phyloP scores from a whole-genome alignment of 2,329 filamentous ascomycete species.

The Aspergillus carbonarius region DNA sequence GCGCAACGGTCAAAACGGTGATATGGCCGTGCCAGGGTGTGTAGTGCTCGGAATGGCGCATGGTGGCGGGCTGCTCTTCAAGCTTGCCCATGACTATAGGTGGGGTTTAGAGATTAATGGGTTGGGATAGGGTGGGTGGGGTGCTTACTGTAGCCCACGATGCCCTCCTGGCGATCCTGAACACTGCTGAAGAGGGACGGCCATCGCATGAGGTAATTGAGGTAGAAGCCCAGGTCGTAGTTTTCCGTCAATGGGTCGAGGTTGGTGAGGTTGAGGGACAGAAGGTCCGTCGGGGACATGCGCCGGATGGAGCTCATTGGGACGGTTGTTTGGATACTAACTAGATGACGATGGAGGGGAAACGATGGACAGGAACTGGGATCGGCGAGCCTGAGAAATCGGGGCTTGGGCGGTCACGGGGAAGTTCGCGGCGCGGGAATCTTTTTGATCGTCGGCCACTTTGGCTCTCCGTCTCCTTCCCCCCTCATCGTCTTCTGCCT shows the following conservation, averaged over 20 bases:
- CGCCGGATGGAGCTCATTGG: constrained; percentile 80
- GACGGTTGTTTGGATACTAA: background rate
- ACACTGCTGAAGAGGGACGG: constrained; percentile 91
- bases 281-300: constrained; percentile 79
- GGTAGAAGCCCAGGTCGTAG: constrained; percentile 92
- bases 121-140: background rate
- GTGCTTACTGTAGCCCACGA: constrained; percentile 83
- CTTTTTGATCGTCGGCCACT: background rate
- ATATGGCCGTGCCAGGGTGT: constrained; percentile 99
- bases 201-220: constrained; percentile 95
- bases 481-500: background rate
- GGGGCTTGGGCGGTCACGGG: constrained; percentile 30
- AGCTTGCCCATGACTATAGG: constrained; percentile 88
- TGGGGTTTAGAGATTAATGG: no score
- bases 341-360: background rate
- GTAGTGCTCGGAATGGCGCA: constrained; percentile 78
- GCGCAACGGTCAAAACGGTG: constrained; percentile 89
- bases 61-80: constrained; percentile 76
- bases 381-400: constrained; percentile 12
- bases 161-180: constrained; percentile 79
- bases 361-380: constrained; percentile 1
- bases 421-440: constrained; percentile 7
- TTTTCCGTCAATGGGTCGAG: constrained; percentile 97
- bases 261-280: constrained; percentile 91
- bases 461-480: background rate